Evolutionary conservation across 2,329 filamentous ascomycete genomes (phyloP).

Genomic region (Arachnopeziza araneosa): DNA sequence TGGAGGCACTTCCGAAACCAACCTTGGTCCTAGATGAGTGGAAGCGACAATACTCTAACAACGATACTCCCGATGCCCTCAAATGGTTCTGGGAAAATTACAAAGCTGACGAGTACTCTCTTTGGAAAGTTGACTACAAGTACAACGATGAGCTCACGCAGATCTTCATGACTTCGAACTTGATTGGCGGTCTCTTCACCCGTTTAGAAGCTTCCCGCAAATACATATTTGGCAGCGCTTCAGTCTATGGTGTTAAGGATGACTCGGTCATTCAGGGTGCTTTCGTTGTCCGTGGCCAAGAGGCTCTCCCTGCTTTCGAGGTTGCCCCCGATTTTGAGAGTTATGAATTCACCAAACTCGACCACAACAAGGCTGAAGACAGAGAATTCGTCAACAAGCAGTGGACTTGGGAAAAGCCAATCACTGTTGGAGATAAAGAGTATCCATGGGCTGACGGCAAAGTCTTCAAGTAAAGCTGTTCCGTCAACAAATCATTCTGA

Average conservation of each 20-base stretch:
- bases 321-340: constrained; percentile 97
- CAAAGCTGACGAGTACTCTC: constrained; percentile 90
- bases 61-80: constrained; percentile 76
- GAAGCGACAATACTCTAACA: constrained; percentile 99
- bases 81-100: constrained; percentile 99
- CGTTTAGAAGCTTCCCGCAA: constrained; percentile 97
- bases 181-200: constrained; percentile 96
- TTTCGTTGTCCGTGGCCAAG: constrained; percentile 91
- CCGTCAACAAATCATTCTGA: not conserved
- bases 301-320: constrained; percentile 80
- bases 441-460: constrained; percentile 88
- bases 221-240: constrained; percentile 88
- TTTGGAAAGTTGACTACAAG: constrained; percentile 96
- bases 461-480: constrained; percentile 81
- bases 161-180: constrained; percentile 98
- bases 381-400: constrained; percentile 76
- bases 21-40: constrained; percentile 87
- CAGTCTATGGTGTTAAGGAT: constrained; percentile 85
- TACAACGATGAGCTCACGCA: constrained; percentile 97
- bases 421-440: constrained; percentile 77
- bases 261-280: constrained; percentile 88
- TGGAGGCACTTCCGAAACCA: constrained; percentile 76
- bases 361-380: constrained; percentile 80
- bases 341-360: constrained; percentile 95
- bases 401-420: constrained; percentile 89